Base-by-base conservation (phyloP, 177 flowering plant genomes). In the Vitis hybrid region DNA sequence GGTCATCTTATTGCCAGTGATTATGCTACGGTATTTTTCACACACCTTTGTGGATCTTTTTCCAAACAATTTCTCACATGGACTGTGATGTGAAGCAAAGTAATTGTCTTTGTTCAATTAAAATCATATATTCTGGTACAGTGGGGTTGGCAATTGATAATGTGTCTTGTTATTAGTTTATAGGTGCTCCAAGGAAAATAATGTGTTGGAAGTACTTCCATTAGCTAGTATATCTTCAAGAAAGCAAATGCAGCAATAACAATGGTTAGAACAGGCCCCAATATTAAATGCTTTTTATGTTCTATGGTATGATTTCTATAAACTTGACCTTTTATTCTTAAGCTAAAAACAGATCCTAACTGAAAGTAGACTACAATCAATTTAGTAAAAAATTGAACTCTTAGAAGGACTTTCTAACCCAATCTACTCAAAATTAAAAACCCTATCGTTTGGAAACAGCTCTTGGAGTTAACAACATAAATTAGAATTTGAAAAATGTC, bases 1-100 rank as follows among this genome's bases (percentile, higher is more conserved):
- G 97, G 97, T 63, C 99, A 95, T 86, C 93, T 93, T 69, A 88
- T 95, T 79, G 99, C 99, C 57, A 91, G 92, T 80, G 98, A 95
- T 81, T 83, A 85, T 84, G 87, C 93, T 62, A 91, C 92, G 86
- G 98, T 95, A 93, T 70, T n/a, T 19, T 66, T 69, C 65, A 17
- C 12, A 23, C 48, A 64, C 34, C 68, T 58, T 21, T 45, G 3
- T 73, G 52, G 13, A 14, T 64, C 10, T 15, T n/a, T 58, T 58
- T 58, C 61, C 61, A 40, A 40, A 40, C 9, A 40, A 40, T 40
- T 8, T 8, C 48, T 40, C 48, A 40, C 9, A 8, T 40, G 48
- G 0, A 40, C 48, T 40, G 48, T 40, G 48, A 7, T 40, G 48
- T 40, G 9, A 40, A 40, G 48, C 48, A 40, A 7, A 40, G 48